Evolutionary conservation across 345 rosid genomes (phyloP).

Genomic region (Viola odorata): DNA sequence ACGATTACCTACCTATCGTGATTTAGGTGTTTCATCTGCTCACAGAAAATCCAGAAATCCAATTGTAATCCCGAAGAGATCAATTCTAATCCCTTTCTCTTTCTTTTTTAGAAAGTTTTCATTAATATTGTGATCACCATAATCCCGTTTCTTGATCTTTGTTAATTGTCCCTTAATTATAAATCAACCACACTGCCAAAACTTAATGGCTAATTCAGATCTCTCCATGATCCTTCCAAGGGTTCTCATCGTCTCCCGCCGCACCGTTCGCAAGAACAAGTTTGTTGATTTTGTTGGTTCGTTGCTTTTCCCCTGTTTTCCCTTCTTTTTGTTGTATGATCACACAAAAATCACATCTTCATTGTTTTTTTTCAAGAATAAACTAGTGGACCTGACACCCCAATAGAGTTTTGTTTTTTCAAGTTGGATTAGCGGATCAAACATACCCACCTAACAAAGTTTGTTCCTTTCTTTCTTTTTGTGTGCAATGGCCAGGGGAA

Average conservation of each 20-base stretch:
- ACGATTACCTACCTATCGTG: too few relatives aligned
- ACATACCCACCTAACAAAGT: background rate
- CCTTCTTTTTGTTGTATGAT: background rate
- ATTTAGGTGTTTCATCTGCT: too few relatives aligned
- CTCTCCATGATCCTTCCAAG: constrained; percentile 73
- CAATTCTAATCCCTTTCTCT: background rate
- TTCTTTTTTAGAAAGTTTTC: background rate
- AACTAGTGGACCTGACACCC: background rate
- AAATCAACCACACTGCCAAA: too few relatives aligned
- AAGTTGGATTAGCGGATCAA: too few relatives aligned
- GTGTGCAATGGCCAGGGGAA: constrained; percentile 45
- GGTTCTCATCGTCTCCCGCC: constrained; percentile 79
- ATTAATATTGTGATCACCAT: background rate
- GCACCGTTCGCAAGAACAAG: constrained; percentile 77
- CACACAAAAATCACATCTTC: background rate
- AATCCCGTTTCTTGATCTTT: too few relatives aligned
- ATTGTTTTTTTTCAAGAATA: background rate
- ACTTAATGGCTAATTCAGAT: constrained; percentile 25
- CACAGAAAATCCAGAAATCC: background rate
- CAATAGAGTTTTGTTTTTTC: background rate
- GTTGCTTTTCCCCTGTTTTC: background rate
- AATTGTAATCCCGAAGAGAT: background rate
- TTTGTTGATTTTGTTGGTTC: constrained; percentile 86
- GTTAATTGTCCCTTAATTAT: too few relatives aligned
- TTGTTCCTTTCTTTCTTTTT: background rate